Percentiles rank a stretch among this genome's conserved stretches.
phyloP scores from a whole-genome alignment of 768 basidiomycete species.

The Lactarius indigo region DNA sequence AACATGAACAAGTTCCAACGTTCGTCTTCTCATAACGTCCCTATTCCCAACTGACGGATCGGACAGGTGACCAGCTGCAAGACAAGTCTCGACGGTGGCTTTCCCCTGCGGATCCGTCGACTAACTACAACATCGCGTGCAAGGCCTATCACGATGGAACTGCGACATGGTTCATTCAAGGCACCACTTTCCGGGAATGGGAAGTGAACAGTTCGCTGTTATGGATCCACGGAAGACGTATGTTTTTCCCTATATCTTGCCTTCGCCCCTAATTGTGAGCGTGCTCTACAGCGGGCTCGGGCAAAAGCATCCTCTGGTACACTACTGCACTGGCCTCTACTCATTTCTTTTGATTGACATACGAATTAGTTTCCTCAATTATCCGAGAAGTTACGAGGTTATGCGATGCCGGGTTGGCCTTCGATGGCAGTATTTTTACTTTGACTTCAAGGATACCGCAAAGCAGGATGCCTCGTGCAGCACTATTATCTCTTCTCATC shows the following conservation, averaged over 20 bases:
- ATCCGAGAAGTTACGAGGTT: background rate
- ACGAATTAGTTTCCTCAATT: background rate
- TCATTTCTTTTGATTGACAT: background rate
- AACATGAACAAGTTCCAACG: background rate
- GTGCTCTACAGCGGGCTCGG: too few relatives aligned
- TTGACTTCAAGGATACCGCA: too few relatives aligned
- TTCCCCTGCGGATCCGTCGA: background rate
- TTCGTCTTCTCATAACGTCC: background rate
- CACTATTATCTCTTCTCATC: background rate
- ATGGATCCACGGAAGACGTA: slow-evolving; percentile 5
- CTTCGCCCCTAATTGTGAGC: too few relatives aligned
- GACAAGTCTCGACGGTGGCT: background rate
- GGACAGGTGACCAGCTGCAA: background rate
- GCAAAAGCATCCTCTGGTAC: background rate
- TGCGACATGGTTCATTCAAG: slow-evolving; percentile 1
- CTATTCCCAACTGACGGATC: background rate
- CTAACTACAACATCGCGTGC: background rate
- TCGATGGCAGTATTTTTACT: too few relatives aligned
- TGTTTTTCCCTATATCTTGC: background rate
- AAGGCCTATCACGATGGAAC: background rate
- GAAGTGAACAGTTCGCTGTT: background rate
- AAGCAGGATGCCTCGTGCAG: too few relatives aligned
- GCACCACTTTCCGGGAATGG: background rate
- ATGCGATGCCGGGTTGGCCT: background rate
- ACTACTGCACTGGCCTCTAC: background rate